Base-by-base conservation (phyloP, 2,329 filamentous ascomycete genomes). In the Venturia asperata region DNA sequence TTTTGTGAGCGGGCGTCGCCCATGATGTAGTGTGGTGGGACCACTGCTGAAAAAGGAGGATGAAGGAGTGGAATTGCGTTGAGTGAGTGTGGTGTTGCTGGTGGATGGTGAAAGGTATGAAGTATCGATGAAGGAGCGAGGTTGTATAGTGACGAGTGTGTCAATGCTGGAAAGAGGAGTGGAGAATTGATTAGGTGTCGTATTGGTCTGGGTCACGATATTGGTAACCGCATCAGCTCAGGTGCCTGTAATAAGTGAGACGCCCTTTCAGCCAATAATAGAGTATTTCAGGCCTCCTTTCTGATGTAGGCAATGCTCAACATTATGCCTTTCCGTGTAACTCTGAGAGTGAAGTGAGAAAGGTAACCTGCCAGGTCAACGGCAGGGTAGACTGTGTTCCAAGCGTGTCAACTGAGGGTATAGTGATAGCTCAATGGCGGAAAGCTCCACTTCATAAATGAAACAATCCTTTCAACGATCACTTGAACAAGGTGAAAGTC, bases 181-280 rank as follows among this genome's bases (percentile, higher is more conserved):
- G 10, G 1, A 34, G 1, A 34, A 15, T n/a, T 17, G 10, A 30
- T 19, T 7, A 21, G 30, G 17, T 34, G 47, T 19, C 15, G 27
- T 30, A 19, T 56, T n/a, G 17, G 13, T 56, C 49, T 56, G 27
- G 49, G 49, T 56, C 49, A 56, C 49, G 49, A 37, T 56, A 27
- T 56, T 15, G 24, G 49, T 56, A 24, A 19, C 30, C 27, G 19
- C 49, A 17, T 34, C 49, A 34, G 49, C 49, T 19, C 49, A 15
- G 49, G 49, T 56, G 49, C 49, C 24, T 56, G 17, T 4, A 56
- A 56, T 56, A 34, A 56, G 49, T 56, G 49, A 24, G 30, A 56
- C 24, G 30, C 11, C 49, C 7, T 17, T 37, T 56, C 11, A 17
- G 5, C 17, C 49, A 56, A 34, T 24, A 37, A 56, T 34, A n/a